Conservation (phyloP, 495 filamentous ascomycete species). For the Penicillium soppii region DNA sequence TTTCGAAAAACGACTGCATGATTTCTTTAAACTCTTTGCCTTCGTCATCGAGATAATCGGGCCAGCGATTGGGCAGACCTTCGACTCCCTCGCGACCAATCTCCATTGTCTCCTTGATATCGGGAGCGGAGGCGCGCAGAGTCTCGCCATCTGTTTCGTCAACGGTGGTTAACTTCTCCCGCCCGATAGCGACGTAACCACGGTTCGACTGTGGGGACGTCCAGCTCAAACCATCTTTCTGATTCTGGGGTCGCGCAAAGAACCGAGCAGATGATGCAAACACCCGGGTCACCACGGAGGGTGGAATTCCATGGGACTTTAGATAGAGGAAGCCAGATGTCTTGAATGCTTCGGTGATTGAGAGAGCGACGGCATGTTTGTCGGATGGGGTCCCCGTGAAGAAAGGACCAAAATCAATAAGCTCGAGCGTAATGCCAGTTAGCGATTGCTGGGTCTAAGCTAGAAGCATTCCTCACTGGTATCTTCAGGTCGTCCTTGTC, state of each 20-base stretch:
- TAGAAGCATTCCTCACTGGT: conserved; percentile 50
- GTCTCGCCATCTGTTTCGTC: conserved; percentile 54
- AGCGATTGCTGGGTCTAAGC: not conserved
- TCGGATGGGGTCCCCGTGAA: conserved; percentile 60
- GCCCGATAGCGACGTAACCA: conserved; percentile 73
- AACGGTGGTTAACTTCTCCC: conserved; percentile 71
- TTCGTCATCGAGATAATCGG: conserved; percentile 58
- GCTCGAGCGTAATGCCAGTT: conserved; percentile 42
- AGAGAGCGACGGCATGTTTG: conserved; percentile 63
- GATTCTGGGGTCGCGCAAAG: conserved; percentile 66
- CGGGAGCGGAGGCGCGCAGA: conserved; percentile 59
- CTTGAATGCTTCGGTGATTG: conserved; percentile 78
- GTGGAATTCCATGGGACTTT: conserved; percentile 69
- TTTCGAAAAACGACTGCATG: conserved; percentile 71
- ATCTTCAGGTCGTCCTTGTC: conserved; percentile 66
- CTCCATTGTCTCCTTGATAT: conserved; percentile 83
- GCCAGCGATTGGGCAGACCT: conserved; percentile 78
- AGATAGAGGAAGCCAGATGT: conserved; percentile 91
- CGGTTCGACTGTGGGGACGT: conserved; percentile 70
- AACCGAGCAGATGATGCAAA: conserved; percentile 74
- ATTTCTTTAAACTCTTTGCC: conserved; percentile 63
- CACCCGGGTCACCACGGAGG: conserved; percentile 54
- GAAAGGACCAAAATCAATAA: conserved; percentile 84
- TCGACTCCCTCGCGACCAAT: conserved; percentile 75
- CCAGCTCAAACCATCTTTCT: conserved; percentile 74